These are phyloP conservation scores for Graphilbum sp. DNA, from an alignment of 2,329 filamentous ascomycete genomes.

Conservation along the genomic window DNA sequence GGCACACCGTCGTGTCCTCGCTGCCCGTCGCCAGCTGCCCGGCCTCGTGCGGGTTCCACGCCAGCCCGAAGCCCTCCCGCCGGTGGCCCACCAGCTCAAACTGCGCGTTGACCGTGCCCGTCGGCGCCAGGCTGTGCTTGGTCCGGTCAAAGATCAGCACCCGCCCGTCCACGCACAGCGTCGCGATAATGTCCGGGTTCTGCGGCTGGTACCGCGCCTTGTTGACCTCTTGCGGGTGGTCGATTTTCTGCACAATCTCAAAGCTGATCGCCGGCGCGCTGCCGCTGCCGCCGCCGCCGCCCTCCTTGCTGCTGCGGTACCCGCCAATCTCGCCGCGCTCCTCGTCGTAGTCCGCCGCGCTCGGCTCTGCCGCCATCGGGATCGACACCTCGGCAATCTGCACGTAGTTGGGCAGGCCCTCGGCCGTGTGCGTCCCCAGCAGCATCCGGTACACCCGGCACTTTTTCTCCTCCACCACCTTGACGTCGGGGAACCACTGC, in stretches of 20 bases:
- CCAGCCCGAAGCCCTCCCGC: conserved; percentile 78
- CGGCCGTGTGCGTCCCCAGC: conserved; percentile 87
- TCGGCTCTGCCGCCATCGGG: conserved; percentile 59
- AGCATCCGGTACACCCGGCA: conserved; percentile 78
- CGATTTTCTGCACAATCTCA: conserved; percentile 86
- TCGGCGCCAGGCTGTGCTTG: conserved; percentile 70
- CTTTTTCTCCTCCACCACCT: conserved; percentile 73
- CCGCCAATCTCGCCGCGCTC: conserved; percentile 86
- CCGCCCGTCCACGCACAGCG: conserved; percentile 71
- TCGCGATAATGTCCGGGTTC: conserved; percentile 92
- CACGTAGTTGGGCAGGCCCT: conserved; percentile 72
- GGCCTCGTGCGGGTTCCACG: conserved; percentile 74
- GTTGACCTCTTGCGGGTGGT: conserved; percentile 94
- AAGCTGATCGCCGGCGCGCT: conserved; percentile 52
- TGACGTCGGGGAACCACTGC: conserved; percentile 95
- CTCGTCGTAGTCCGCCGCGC: conserved; percentile 76
- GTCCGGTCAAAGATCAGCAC: conserved; percentile 92
- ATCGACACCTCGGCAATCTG: conserved; percentile 92
- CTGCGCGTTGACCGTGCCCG: conserved; percentile 61
- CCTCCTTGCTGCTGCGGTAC: conserved; percentile 44
- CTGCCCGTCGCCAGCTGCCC: conserved; percentile 80
- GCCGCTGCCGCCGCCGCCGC: conserved; percentile 1
- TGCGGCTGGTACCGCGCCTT: conserved; percentile 96
- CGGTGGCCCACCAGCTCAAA: conserved; percentile 74
- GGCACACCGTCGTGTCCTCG: conserved; percentile 77